Conservation (phyloP, 208 protist species). For the Trypanosomatidae sp. region DNA sequence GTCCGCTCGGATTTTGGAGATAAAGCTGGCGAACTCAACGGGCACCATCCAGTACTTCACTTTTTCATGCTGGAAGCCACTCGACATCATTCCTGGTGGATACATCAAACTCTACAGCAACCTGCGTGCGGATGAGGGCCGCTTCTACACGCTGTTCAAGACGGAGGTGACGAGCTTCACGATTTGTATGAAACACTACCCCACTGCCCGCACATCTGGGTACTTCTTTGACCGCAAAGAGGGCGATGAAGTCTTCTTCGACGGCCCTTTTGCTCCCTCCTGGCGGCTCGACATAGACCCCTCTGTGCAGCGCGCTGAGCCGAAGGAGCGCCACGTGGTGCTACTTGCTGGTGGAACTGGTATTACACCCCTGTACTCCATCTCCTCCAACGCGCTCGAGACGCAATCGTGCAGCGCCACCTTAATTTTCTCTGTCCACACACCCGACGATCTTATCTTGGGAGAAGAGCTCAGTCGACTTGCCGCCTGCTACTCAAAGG, state of each 20-base stretch:
- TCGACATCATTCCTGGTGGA: conserved; percentile 48
- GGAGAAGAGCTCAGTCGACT: conserved; percentile 43
- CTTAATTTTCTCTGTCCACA: conserved; percentile 48
- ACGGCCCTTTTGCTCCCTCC: conserved; percentile 46
- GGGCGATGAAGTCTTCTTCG: conserved; percentile 50
- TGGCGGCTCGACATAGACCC: conserved; percentile 49
- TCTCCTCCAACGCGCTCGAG: conserved; percentile 41
- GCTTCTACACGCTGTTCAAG: conserved; percentile 58
- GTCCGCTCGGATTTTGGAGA: conserved; percentile 32
- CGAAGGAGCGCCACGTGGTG: conserved; percentile 42
- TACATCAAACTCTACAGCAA: conserved; percentile 55
- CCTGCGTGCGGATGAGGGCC: conserved; percentile 17
- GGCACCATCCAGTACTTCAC: conserved; percentile 37
- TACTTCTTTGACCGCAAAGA: conserved; percentile 41
- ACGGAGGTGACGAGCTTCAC: conserved; percentile 50
- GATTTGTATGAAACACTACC: conserved; percentile 55
- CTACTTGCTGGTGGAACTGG: conserved; percentile 72
- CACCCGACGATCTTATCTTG: conserved; percentile 38
- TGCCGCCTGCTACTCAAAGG: conserved; percentile 9
- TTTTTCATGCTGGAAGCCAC: conserved; percentile 36
- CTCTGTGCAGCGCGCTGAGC: conserved; percentile 17
- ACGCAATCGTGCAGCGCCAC: conserved; percentile 46
- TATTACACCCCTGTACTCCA: conserved; percentile 59
- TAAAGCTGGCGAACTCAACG: conserved; percentile 19
- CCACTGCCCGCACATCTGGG: conserved; percentile 36